Base-by-base conservation (phyloP, 2,329 filamentous ascomycete genomes). In the Claviceps sorghi region DNA sequence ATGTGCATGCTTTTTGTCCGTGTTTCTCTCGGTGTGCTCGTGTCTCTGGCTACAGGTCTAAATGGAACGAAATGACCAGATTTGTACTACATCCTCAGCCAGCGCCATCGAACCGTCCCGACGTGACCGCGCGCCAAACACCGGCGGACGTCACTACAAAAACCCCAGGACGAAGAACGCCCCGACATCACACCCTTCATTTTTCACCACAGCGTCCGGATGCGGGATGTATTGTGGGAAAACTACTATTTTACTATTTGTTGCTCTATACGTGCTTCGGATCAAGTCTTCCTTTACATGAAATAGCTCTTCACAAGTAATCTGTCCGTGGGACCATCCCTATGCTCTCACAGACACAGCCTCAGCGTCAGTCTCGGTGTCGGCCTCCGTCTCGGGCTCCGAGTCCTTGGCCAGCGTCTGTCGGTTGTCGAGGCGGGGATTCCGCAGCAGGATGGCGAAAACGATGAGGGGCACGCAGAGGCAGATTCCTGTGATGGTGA, bases 401-500 rank as follows among this genome's bases (percentile, higher is more conserved):
- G 41, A 30, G 9, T 64, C 62, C 53, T 66, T 64, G 21, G 65
- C 69, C 57, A 74, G 56, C 4, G 67, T 74, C 64, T 75, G 73
- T 52, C 69, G 48, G 42, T 72, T 60, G 52, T 67, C 74, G 49
- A 76, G 65, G 59, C 67, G 69, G 40, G 72, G 72, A 60, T 76
- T 74, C 51, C 72, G 67, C 53, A 74, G 60, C 51, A 61, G 59
- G 10, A 69, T 41, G 1, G 71, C 68, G 49, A 76, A 73, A 1
- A 53, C 66, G 32, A 76, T 72, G 22, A 76, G 67, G 26, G 73
- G 73, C 32, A 75, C 65, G 49, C 69, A 73, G 30, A 76, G 62
- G 53, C 70, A 73, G 58, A 76, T 71, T 36, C 74, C 74, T 3
- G 70, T 70, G 52, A 76, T 74, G 50, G 65, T 68, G 10, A 77